phyloP scores from a whole-genome alignment of 257 asterid species.

The Solanum okadae region DNA sequence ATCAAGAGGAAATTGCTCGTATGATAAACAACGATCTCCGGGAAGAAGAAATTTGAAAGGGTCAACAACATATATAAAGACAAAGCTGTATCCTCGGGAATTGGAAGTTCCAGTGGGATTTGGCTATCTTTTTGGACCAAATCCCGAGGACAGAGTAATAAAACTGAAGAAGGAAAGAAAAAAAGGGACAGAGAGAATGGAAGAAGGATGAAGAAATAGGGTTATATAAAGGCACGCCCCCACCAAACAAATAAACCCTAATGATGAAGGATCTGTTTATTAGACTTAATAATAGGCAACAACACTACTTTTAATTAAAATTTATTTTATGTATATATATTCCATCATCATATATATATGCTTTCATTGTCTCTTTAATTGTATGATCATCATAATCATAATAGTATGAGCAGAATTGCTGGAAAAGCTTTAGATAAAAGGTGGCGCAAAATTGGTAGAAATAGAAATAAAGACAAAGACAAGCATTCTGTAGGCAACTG shows the following conservation, averaged over 20 bases:
- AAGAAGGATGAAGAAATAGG: conserved; percentile 15
- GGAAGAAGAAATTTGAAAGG: not conserved
- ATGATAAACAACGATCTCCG: not conserved
- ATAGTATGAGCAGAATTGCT: conserved; percentile 45
- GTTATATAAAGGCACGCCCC: conserved; percentile 22
- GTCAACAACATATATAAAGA: not conserved
- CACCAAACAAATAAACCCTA: conserved; percentile 38
- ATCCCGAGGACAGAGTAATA: conserved; percentile 16
- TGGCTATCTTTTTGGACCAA: conserved; percentile 18
- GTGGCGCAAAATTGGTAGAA: conserved; percentile 46
- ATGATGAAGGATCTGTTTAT: conserved; percentile 32
- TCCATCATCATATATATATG: not conserved
- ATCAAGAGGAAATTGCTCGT: not conserved
- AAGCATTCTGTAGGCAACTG: conserved; percentile 19
- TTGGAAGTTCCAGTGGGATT: conserved; percentile 9
- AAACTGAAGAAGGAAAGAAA: not conserved
- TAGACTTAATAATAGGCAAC: not conserved
- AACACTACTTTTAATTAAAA: not conserved
- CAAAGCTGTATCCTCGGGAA: conserved; percentile 47
- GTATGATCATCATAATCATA: not conserved
- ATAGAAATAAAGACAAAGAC: not conserved
- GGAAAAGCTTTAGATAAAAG: conserved; percentile 49
- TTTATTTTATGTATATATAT: not conserved
- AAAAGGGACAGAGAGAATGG: conserved; percentile 12
- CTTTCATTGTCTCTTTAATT: not conserved